Conservation (phyloP, 768 basidiomycete genomes). For the Gyrodon lividus region DNA sequence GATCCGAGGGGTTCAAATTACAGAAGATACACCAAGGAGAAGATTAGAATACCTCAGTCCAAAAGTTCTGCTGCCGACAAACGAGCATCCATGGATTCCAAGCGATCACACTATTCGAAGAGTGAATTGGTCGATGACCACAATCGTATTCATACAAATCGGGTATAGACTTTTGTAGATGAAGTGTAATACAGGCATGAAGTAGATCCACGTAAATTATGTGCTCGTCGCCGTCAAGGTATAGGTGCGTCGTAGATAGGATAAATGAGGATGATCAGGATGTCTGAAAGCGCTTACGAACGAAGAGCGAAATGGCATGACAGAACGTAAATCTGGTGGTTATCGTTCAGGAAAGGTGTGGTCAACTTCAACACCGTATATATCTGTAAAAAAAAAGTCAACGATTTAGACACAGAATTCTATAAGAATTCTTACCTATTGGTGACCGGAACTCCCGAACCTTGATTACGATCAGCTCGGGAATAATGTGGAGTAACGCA, state of each 20-base stretch:
- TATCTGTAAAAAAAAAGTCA: constrained; percentile 20
- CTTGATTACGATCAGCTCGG: constrained; percentile 17
- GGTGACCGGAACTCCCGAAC: constrained; percentile 32
- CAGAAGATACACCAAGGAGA: not conserved
- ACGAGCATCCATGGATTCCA: not conserved
- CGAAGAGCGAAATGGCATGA: not conserved
- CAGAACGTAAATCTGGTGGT: constrained; percentile 1
- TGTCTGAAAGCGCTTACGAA: not conserved
- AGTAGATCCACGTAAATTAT: not conserved
- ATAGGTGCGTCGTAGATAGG: constrained; percentile 2
- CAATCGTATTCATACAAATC: constrained; percentile 1
- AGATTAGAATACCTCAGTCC: no score
- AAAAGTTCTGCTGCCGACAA: not conserved
- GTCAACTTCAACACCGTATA: constrained; percentile 28
- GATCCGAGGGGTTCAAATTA: not conserved
- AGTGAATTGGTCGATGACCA: not conserved
- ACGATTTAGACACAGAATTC: not conserved
- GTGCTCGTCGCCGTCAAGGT: not conserved
- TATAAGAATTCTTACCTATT: constrained; percentile 24
- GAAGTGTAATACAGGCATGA: not conserved
- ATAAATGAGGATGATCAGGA: constrained; percentile 1
- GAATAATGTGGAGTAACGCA: not conserved
- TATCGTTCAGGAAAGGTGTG: constrained; percentile 22
- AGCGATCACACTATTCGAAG: not conserved
- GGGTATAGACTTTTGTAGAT: not conserved